These are phyloP conservation scores for Paramecium pentaurelia DNA, from an alignment of 73 alveolate genomes.

Conservation along the genomic window DNA sequence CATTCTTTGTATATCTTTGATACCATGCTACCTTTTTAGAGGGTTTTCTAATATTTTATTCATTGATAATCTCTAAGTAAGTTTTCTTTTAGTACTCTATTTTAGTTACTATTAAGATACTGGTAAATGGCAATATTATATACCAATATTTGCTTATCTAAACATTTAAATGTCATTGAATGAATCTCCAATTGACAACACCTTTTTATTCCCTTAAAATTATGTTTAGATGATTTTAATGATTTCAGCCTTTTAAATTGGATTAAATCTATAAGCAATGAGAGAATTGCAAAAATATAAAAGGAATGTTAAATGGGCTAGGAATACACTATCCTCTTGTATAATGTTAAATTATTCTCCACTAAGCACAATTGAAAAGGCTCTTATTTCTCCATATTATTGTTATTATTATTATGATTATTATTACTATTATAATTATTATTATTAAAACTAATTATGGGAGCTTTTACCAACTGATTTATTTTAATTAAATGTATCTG, in stretches of 20 bases:
- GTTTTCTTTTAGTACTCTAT: background rate
- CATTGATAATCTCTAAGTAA: background rate
- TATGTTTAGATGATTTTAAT: conserved; percentile 14
- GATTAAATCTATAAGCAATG: conserved; percentile 27
- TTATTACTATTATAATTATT: background rate
- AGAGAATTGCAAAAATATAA: conserved; percentile 26
- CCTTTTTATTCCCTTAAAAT: conserved; percentile 23
- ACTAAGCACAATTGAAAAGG: conserved; percentile 4
- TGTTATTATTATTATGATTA: background rate
- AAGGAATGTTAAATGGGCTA: conserved; percentile 23
- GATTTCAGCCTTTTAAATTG: conserved; percentile 8
- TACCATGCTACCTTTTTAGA: background rate
- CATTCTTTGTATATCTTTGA: background rate
- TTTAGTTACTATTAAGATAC: background rate
- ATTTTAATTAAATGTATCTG: background rate
- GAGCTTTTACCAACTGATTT: background rate
- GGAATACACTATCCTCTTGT: background rate
- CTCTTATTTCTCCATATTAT: background rate
- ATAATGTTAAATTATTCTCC: conserved; percentile 40
- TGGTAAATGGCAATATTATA: background rate
- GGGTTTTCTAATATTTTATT: conserved; percentile 10
- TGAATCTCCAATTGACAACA: conserved; percentile 34
- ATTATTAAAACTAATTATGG: background rate
- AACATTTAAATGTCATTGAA: background rate
- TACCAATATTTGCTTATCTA: background rate